Evolutionary conservation across 176 grass and related monocot genomes (phyloP).

Genomic region (Ensete ventricosum): DNA sequence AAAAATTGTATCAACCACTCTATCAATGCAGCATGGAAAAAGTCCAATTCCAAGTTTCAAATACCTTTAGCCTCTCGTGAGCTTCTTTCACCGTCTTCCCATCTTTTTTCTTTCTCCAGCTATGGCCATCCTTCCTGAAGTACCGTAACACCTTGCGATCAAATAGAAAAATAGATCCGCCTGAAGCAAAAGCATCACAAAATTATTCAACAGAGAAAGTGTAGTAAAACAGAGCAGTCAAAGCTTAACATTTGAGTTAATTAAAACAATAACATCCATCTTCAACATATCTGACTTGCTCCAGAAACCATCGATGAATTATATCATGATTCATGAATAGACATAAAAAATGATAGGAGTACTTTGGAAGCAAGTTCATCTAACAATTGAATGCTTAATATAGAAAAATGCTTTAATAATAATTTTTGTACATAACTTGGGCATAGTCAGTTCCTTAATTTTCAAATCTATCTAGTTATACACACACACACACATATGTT

Average conservation of each 20-base stretch:
- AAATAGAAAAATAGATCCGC: conserved; percentile 73
- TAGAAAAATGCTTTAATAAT: no score
- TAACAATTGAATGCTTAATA: no score
- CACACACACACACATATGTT: no score
- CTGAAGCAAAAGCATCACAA: conserved; percentile 8
- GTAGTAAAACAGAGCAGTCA: not conserved
- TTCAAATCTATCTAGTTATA: no score
- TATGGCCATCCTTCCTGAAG: conserved; percentile 93
- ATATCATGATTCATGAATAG: no score
- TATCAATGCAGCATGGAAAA: not conserved
- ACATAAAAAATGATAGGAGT: no score
- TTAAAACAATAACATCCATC: not conserved
- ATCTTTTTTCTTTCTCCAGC: conserved; percentile 99
- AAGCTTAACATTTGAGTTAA: not conserved
- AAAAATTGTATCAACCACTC: not conserved
- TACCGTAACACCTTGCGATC: conserved; percentile 83
- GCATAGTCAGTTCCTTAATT: no score
- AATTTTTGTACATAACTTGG: no score
- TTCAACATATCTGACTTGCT: no score
- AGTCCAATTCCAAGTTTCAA: not conserved
- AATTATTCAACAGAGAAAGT: not conserved
- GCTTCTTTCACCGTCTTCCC: conserved; percentile 95
- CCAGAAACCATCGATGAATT: no score
- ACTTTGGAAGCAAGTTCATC: no score
- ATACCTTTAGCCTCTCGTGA: conserved; percentile 90